Evolutionary conservation across 805 yeast species (phyloP).

Genomic region (Saturnispora kantuleensis): DNA sequence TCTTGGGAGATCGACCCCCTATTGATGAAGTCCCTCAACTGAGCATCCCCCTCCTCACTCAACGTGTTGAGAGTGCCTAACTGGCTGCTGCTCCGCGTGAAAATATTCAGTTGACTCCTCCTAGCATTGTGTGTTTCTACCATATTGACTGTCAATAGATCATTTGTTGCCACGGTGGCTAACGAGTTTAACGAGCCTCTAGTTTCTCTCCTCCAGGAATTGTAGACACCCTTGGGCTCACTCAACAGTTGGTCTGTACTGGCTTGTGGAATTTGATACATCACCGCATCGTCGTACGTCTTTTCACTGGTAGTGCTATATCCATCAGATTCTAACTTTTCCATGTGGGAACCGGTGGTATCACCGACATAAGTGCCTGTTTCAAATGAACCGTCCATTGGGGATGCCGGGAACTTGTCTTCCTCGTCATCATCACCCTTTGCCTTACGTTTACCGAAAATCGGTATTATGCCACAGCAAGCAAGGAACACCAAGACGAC

Average conservation of each 20-base stretch:
- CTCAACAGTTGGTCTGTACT: constrained; percentile 30
- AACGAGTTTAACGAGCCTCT: constrained; percentile 63
- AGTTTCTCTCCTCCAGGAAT: constrained; percentile 50
- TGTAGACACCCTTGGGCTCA: constrained; percentile 27
- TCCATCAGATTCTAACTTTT: constrained; percentile 36
- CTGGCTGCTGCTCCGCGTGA: constrained; percentile 4
- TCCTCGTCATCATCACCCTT: constrained; percentile 20
- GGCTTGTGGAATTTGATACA: constrained; percentile 18
- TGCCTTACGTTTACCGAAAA: constrained; percentile 21
- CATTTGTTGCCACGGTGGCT: constrained; percentile 81
- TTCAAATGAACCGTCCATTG: constrained; percentile 11
- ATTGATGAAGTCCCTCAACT: constrained; percentile 2
- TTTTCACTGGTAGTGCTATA: constrained; percentile 32
- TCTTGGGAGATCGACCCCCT: background rate
- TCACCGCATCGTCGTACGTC: background rate
- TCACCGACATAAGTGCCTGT: constrained; percentile 15
- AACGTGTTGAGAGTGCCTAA: constrained; percentile 2
- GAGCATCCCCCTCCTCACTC: constrained; percentile 2
- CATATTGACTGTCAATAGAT: constrained; percentile 66
- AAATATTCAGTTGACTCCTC: constrained; percentile 24
- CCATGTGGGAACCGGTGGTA: constrained; percentile 38
- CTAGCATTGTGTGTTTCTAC: constrained; percentile 48
- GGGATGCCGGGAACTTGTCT: constrained; percentile 11
- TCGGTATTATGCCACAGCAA: constrained; percentile 35
- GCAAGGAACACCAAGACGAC: constrained; percentile 40